These are phyloP conservation scores for Amanita exitialis DNA, from an alignment of 768 basidiomycete genomes.

Conservation along the genomic window DNA sequence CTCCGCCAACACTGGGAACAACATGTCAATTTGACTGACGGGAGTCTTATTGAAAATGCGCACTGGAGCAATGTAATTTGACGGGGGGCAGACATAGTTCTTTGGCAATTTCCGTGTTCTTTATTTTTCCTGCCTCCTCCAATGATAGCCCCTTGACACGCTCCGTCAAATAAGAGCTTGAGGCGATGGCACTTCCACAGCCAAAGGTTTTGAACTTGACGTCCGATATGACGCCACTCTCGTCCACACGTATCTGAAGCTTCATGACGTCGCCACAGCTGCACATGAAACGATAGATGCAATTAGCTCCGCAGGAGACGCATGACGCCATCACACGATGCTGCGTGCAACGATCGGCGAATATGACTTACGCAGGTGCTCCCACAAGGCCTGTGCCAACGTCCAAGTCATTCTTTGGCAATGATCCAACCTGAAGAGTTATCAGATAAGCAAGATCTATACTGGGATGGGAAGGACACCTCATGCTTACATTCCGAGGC, in stretches of 20 bases:
- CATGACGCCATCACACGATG: constrained; percentile 7
- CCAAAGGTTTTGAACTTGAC: constrained; percentile 99
- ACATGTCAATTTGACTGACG: constrained; percentile 3
- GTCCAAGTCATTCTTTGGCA: constrained; percentile 83
- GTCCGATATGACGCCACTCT: constrained; percentile 90
- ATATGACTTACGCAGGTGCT: constrained; percentile 74
- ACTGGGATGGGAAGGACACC: constrained; percentile 18
- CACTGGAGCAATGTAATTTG: constrained; percentile 91
- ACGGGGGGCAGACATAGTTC: constrained; percentile 93
- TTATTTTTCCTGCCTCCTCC: constrained; percentile 92
- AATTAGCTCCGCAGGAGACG: constrained; percentile 19
- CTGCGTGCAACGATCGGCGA: too few relatives aligned
- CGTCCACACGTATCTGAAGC: constrained; percentile 95
- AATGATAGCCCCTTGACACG: constrained; percentile 90
- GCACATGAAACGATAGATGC: constrained; percentile 9
- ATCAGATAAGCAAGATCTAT: constrained; percentile 49
- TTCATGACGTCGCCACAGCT: constrained; percentile 99
- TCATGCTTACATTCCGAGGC: constrained; percentile 81
- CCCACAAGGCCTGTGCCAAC: constrained; percentile 98
- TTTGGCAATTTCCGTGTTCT: constrained; percentile 99
- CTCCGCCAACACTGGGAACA: constrained; percentile 78
- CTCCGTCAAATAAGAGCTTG: constrained; percentile 98
- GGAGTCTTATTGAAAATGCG: constrained; percentile 17
- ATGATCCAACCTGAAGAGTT: constrained; percentile 79
- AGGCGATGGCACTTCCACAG: constrained; percentile 96